These are phyloP conservation scores for Lipomyces starkeyi DNA, from an alignment of 805 yeast genomes.

Conservation along the genomic window DNA sequence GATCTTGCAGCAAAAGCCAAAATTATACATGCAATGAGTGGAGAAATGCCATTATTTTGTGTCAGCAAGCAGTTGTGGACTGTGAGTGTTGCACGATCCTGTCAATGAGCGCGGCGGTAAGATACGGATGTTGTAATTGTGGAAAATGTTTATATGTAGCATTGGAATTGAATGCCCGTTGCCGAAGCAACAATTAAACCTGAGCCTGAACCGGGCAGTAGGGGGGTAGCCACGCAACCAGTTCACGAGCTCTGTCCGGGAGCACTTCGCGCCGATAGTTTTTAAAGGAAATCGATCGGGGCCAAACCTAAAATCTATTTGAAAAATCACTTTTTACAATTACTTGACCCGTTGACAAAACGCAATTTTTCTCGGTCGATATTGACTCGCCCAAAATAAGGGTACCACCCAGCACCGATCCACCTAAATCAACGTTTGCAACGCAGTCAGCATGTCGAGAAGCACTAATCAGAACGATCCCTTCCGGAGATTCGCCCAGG, in stretches of 20 bases:
- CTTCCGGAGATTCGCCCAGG: slow-evolving; percentile 28
- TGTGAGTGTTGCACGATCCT: neutral
- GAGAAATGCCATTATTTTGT: slow-evolving; percentile 26
- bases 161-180: neutral
- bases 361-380: too few relatives aligned
- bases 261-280: too few relatives aligned
- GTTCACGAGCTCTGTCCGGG: neutral
- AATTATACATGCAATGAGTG: slow-evolving; percentile 25
- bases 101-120: neutral
- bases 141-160: neutral
- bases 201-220: neutral
- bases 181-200: slow-evolving; percentile 2
- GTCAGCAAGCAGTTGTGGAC: neutral
- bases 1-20: neutral
- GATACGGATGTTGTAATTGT: neutral
- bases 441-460: neutral
- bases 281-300: too few relatives aligned
- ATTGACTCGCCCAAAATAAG: too few relatives aligned
- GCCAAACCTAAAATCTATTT: too few relatives aligned
- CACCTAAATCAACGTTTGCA: neutral
- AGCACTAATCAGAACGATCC: slow-evolving; percentile 32
- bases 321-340: too few relatives aligned
- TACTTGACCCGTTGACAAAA: too few relatives aligned
- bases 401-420: too few relatives aligned
- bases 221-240: neutral